Evolutionary conservation across 176 grass and related monocot species (phyloP).

Genomic region (Bolboschoenus planiculmis): DNA sequence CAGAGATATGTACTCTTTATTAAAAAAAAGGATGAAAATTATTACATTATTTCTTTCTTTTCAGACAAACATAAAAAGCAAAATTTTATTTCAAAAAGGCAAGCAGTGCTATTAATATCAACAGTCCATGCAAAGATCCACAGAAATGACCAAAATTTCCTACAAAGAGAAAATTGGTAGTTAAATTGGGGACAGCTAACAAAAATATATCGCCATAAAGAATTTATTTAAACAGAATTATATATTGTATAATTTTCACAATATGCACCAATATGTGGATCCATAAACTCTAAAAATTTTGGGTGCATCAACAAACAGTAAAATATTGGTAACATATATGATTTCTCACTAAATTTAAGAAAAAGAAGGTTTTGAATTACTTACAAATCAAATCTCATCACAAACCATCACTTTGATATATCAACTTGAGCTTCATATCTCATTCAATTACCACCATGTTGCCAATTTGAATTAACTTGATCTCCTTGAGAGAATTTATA

Average conservation of each 20-base stretch:
- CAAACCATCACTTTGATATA: neutral
- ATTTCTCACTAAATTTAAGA: neutral
- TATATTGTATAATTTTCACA: neutral
- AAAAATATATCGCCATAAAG: neutral
- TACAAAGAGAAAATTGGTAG: neutral
- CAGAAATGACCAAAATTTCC: neutral
- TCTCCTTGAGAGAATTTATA: slow-evolving; percentile 19
- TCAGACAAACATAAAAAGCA: neutral
- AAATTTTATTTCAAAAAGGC: neutral
- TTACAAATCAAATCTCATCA: slow-evolving; percentile 19
- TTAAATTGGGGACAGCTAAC: neutral
- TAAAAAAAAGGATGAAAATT: neutral
- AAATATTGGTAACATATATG: neutral
- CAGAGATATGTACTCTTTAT: neutral
- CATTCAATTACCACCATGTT: slow-evolving; percentile 22
- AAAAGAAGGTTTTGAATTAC: slow-evolving; percentile 14
- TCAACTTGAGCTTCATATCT: neutral
- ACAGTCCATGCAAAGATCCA: neutral
- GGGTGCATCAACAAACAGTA: neutral
- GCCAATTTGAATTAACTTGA: slow-evolving; percentile 21
- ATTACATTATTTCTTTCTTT: slow-evolving; percentile 1
- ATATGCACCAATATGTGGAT: neutral
- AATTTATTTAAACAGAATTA: neutral
- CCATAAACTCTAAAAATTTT: neutral
- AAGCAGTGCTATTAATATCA: neutral